Conservation (phyloP, 768 basidiomycete species). For the Cubamyces sp. region DNA sequence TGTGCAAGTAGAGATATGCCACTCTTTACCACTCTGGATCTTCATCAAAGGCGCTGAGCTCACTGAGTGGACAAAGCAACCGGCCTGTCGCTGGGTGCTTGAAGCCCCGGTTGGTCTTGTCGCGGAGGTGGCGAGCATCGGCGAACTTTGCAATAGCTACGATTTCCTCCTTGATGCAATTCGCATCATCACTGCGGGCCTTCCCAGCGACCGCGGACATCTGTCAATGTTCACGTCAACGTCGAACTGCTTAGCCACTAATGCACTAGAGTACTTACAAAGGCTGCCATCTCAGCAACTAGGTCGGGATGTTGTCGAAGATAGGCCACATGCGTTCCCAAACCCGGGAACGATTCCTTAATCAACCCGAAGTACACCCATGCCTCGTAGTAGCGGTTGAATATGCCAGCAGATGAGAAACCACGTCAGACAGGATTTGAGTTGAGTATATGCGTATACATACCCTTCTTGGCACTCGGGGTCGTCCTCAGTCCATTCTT, state of each 20-base stretch:
- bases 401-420: not conserved
- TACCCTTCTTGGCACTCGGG: not conserved
- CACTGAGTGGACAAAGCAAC: not conserved
- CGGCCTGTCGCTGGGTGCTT: conserved; percentile 3
- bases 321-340: no score
- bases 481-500: not conserved
- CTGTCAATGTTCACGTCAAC: not conserved
- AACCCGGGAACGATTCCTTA: no score
- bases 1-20: not conserved
- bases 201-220: not conserved
- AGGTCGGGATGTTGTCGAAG: not conserved
- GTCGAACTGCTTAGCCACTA: not conserved
- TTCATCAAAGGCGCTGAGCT: not conserved
- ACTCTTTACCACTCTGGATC: not conserved
- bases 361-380: no score
- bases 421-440: not conserved
- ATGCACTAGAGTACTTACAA: not conserved
- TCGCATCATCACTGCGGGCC: not conserved
- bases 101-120: conserved; percentile 1
- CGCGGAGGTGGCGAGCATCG: not conserved
- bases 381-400: not conserved
- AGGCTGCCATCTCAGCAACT: not conserved
- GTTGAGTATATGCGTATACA: not conserved
- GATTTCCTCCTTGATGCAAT: not conserved
- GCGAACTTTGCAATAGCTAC: not conserved